Base-by-base conservation (phyloP, 306 rosid genomes). In the Castanea crenata region DNA sequence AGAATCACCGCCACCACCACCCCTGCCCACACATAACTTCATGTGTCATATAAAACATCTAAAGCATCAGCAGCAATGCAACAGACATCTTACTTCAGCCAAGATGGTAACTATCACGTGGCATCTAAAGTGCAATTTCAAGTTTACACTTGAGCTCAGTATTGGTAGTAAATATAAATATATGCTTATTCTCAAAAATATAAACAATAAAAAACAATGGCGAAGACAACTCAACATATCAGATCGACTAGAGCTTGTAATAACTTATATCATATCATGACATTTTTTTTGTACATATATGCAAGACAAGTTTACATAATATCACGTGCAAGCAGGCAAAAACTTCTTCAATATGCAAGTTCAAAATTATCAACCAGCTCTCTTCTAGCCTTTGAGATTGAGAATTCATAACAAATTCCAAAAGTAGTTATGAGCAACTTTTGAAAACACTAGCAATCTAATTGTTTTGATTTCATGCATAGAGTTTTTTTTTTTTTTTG, bases 1-100 rank as follows among this genome's bases (percentile, higher is more conserved):
- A 71, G 83, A 83, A 65, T 86, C 81, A 69, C 82, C 89, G 29
- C 94, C 97, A 2, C 97, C 85, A 13, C 94, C 93, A 21, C 99
- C 98, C 83, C 97, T 95, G 86, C 79, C 71, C 56, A 75, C 74
- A 84, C 25, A 83, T 75, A 84, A 67, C 55, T 74, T 18, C 11
- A 61, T 72, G 25, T n/a, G 52, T 64, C 41, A 76, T 63, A 72
- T 34, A 67, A 77, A 75, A 51, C 31, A 79, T 61, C 27, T 29
- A 74, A 65, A 74, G 69, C 21, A 51, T 38, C 82, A 82, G 74
- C 69, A 61, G 59, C 64, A 61, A 76, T 59, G 35, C 54, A 69
- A 69, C 29, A 77, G 23, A 56, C 78, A 38, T 4, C 20, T 41
- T 79, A 59, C 55, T 79, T 78, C 14, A 12, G 61, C 41, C 55